These are phyloP conservation scores for Yamadazyma epiphylla DNA, from an alignment of 1,139 yeast genomes.

Conservation along the genomic window DNA sequence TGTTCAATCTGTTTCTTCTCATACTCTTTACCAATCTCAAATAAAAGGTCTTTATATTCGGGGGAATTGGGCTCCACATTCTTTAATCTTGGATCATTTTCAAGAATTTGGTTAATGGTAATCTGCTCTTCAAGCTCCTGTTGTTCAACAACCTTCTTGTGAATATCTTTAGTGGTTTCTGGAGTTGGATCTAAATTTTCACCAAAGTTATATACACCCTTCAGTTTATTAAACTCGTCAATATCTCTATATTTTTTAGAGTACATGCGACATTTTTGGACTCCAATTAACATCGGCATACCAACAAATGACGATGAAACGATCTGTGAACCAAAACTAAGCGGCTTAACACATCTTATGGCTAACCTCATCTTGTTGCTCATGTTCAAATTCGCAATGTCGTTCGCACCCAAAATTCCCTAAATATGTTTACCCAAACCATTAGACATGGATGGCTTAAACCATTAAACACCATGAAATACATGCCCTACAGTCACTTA, in stretches of 20 bases:
- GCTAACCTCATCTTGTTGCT: no score
- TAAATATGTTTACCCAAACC: no score
- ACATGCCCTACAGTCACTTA: no score
- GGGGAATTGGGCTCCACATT: conserved; percentile 29
- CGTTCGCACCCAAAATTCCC: no score
- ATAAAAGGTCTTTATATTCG: conserved; percentile 34
- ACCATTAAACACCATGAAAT: no score
- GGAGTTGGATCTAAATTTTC: conserved; percentile 24
- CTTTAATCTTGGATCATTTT: conserved; percentile 32
- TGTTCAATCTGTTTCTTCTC: conserved; percentile 18
- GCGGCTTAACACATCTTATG: no score
- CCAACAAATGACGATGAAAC: not conserved
- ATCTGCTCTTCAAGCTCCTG: conserved; percentile 13
- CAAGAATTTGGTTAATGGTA: conserved; percentile 22
- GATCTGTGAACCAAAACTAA: no score
- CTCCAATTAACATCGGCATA: no score
- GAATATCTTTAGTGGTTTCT: conserved; percentile 14
- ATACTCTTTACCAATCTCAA: conserved; percentile 26
- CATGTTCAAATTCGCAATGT: no score
- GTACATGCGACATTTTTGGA: conserved; percentile 9
- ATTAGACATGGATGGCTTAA: no score
- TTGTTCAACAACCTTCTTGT: conserved; percentile 9
- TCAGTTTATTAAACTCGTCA: conserved; percentile 38
- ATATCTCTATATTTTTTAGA: conserved; percentile 18
- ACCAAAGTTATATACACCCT: conserved; percentile 34